Evolutionary conservation across 108 stramenopile species (phyloP).

Genomic region (Pseudonitzschia multiseries): DNA sequence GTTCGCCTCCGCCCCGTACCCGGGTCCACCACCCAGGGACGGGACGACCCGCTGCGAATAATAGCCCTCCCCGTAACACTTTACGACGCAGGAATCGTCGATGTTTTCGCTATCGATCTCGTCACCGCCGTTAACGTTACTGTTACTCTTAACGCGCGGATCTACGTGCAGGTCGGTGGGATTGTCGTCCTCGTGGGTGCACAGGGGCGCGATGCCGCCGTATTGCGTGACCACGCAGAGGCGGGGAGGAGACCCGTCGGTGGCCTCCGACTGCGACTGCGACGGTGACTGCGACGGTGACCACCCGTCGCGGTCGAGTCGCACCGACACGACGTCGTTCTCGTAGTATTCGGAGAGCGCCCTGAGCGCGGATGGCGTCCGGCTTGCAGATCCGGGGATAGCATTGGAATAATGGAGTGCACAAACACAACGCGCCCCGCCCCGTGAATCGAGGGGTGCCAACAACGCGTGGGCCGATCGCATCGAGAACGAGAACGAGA

Average conservation of each 20-base stretch:
- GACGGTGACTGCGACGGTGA: background rate
- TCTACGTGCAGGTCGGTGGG: constrained; percentile 62
- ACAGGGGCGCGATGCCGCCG: constrained; percentile 37
- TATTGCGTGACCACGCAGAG: constrained; percentile 38
- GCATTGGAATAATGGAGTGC: no score
- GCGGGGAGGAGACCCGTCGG: constrained; percentile 1
- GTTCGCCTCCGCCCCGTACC: constrained; percentile 65
- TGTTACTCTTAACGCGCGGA: no score
- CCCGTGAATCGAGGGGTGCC: no score
- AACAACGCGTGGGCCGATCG: no score
- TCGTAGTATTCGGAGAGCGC: constrained; percentile 33
- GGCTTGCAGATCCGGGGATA: no score
- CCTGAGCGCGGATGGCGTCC: background rate
- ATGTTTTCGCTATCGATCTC: constrained; percentile 21
- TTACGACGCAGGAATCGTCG: constrained; percentile 28
- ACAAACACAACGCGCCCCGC: no score
- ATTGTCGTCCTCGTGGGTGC: constrained; percentile 57
- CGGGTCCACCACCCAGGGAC: constrained; percentile 60
- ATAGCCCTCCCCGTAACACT: constrained; percentile 60
- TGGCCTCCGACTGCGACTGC: background rate
- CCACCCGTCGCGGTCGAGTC: background rate
- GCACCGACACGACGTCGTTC: constrained; percentile 40
- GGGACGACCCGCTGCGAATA: constrained; percentile 73
- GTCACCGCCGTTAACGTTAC: no score
- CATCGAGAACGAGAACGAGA: no score